A percentile compares a stretch with the other conserved stretches of the same genome.
Evolutionary conservation across 2,329 filamentous ascomycete species (phyloP).

Genomic region (Diplodia sapinea): DNA sequence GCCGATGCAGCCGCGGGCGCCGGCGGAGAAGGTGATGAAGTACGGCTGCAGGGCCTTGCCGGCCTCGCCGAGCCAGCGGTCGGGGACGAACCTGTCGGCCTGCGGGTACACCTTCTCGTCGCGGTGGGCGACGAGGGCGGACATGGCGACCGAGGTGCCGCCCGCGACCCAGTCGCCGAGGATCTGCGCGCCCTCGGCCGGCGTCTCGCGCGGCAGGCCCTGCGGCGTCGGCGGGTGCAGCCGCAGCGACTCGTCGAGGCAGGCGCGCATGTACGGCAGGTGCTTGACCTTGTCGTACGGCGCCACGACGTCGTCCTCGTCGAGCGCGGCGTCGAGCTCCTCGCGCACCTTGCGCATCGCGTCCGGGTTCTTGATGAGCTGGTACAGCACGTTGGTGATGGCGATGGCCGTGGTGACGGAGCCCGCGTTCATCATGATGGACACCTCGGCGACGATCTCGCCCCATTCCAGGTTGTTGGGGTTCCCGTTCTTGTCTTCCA

Average conservation of each 20-base stretch:
- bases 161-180: constrained; percentile 42
- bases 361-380: constrained; percentile 44
- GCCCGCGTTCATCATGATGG: constrained; percentile 39
- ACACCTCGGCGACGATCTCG: constrained; percentile 21
- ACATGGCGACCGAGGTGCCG: constrained; percentile 46
- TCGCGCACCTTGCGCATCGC: constrained; percentile 37
- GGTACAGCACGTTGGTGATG: constrained; percentile 46
- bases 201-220: constrained; percentile 41
- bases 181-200: constrained; percentile 34
- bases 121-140: constrained; percentile 50
- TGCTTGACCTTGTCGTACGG: constrained; percentile 36
- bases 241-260: constrained; percentile 42
- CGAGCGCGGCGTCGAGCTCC: constrained; percentile 34
- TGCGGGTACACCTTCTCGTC: constrained; percentile 60
- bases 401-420: constrained; percentile 46
- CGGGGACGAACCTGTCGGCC: constrained; percentile 53
- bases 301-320: constrained; percentile 33
- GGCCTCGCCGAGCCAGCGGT: constrained; percentile 53
- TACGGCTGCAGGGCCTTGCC: constrained; percentile 36
- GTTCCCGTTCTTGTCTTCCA: constrained; percentile 24
- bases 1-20: constrained; percentile 38
- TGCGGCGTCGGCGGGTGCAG: constrained; percentile 35
- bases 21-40: constrained; percentile 35
- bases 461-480: constrained; percentile 17
- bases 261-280: constrained; percentile 41